Percentiles rank a stretch among this genome's conserved stretches.
phyloP scores from a whole-genome alignment of 2,329 filamentous ascomycete species.

The Davidsoniella neocaledoniae region DNA sequence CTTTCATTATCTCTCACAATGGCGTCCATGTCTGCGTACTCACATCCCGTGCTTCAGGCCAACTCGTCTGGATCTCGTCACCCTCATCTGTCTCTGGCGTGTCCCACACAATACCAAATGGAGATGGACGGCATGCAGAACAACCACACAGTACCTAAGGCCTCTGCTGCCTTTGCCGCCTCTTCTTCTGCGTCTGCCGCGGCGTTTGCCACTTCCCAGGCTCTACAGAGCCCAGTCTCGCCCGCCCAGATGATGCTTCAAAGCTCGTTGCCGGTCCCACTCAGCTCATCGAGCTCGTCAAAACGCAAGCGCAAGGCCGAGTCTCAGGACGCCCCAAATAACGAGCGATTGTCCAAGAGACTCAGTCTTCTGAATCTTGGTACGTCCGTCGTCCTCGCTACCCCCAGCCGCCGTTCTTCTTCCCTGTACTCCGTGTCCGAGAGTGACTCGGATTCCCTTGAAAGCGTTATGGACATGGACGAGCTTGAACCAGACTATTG shows the following conservation, averaged over 20 bases:
- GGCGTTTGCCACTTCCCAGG: slow-evolving; percentile 14
- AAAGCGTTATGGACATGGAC: slow-evolving; percentile 11
- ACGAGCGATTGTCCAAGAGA: slow-evolving; percentile 67
- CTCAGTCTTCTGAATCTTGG: slow-evolving; percentile 70
- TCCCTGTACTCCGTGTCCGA: slow-evolving; percentile 8
- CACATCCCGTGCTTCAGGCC: neutral
- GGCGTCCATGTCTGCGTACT: slow-evolving; percentile 7
- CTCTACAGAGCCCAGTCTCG: slow-evolving; percentile 10
- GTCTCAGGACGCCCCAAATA: slow-evolving; percentile 31
- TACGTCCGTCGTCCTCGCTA: slow-evolving; percentile 25
- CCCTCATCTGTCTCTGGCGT: too few species aligned
- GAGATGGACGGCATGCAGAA: too few species aligned
- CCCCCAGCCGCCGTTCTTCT: slow-evolving; percentile 6
- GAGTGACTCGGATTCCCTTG: slow-evolving; percentile 7
- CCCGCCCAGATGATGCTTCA: neutral
- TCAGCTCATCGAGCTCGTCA: slow-evolving; percentile 14
- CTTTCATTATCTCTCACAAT: neutral
- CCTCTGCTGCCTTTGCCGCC: neutral
- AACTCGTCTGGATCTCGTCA: too few species aligned
- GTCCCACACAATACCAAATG: too few species aligned
- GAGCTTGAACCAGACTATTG: slow-evolving; percentile 16
- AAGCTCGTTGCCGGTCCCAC: too few species aligned
- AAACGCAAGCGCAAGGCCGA: slow-evolving; percentile 37
- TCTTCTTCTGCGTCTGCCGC: neutral
- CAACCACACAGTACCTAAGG: neutral